These are phyloP conservation scores for Sporothrix phasma DNA, from an alignment of 2,329 filamentous ascomycete genomes.

Conservation along the genomic window DNA sequence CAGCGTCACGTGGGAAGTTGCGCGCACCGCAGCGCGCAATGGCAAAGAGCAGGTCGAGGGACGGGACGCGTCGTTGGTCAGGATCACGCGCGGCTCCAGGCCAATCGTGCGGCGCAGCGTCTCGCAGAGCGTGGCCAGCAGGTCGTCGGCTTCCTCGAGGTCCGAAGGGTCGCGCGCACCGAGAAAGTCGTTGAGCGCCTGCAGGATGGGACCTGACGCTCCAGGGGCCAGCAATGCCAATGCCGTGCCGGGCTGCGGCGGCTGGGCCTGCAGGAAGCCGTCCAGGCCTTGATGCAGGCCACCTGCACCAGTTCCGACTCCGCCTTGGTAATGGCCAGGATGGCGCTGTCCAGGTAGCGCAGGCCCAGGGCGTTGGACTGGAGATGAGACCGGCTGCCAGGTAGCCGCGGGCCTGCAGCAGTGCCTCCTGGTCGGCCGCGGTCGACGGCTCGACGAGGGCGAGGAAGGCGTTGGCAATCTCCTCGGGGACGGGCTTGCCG, in stretches of 20 bases:
- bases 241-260: neutral
- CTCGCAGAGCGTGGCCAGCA: slow-evolving; percentile 82
- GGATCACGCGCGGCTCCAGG: slow-evolving; percentile 64
- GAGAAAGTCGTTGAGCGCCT: slow-evolving; percentile 64
- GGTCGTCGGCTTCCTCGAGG: slow-evolving; percentile 79
- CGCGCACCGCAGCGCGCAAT: slow-evolving; percentile 79
- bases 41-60: slow-evolving; percentile 75
- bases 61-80: slow-evolving; percentile 58
- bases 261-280: slow-evolving; percentile 41
- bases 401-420: slow-evolving; percentile 79
- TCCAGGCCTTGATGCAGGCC: slow-evolving; percentile 83
- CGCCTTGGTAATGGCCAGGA: slow-evolving; percentile 66
- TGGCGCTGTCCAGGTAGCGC: slow-evolving; percentile 58
- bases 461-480: slow-evolving; percentile 63
- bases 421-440: slow-evolving; percentile 55
- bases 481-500: slow-evolving; percentile 57
- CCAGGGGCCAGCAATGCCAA: slow-evolving; percentile 23
- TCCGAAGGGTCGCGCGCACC: slow-evolving; percentile 71
- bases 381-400: slow-evolving; percentile 74
- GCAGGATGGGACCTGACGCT: slow-evolving; percentile 53
- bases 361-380: slow-evolving; percentile 56
- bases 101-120: slow-evolving; percentile 74
- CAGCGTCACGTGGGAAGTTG: slow-evolving; percentile 85
- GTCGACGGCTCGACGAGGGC: slow-evolving; percentile 73
- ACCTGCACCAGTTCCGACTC: slow-evolving; percentile 74